Conservation (phyloP, 2,329 filamentous ascomycete species). For the Fusarium sp. region DNA sequence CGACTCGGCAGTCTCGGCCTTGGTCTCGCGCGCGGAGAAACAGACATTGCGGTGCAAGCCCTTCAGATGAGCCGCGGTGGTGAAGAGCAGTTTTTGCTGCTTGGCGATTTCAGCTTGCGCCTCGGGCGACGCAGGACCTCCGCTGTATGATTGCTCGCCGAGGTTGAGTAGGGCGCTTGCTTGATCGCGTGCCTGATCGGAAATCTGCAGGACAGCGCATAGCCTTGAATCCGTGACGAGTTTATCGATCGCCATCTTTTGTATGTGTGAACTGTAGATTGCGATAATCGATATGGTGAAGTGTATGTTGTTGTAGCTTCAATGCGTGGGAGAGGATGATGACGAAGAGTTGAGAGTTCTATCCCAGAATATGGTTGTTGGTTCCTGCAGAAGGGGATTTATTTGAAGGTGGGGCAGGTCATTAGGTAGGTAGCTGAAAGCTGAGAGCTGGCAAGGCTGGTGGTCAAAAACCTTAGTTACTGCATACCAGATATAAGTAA, state of each 20-base stretch:
- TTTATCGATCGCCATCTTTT: slow-evolving; percentile 56
- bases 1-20: slow-evolving; percentile 85
- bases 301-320: not conserved
- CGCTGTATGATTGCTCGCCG: slow-evolving; percentile 61
- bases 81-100: slow-evolving; percentile 83
- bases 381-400: slow-evolving; percentile 22
- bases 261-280: not conserved
- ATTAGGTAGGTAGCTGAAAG: not conserved
- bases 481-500: not conserved
- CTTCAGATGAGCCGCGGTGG: slow-evolving; percentile 83
- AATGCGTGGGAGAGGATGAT: slow-evolving; percentile 6
- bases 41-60: slow-evolving; percentile 86
- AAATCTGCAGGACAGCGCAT: slow-evolving; percentile 76
- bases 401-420: slow-evolving; percentile 14
- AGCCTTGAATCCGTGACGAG: slow-evolving; percentile 65
- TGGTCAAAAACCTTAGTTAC: not conserved
- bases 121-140: slow-evolving; percentile 58
- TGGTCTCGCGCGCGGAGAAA: slow-evolving; percentile 85
- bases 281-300: not conserved
- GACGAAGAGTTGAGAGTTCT: slow-evolving; percentile 8
- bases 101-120: slow-evolving; percentile 73
- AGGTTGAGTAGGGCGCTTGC: slow-evolving; percentile 74
- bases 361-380: slow-evolving; percentile 1
- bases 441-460: not conserved
- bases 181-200: slow-evolving; percentile 79